Conservation (phyloP, 1,284 basidiomycete species). For the Pseudozyma thailandica region DNA sequence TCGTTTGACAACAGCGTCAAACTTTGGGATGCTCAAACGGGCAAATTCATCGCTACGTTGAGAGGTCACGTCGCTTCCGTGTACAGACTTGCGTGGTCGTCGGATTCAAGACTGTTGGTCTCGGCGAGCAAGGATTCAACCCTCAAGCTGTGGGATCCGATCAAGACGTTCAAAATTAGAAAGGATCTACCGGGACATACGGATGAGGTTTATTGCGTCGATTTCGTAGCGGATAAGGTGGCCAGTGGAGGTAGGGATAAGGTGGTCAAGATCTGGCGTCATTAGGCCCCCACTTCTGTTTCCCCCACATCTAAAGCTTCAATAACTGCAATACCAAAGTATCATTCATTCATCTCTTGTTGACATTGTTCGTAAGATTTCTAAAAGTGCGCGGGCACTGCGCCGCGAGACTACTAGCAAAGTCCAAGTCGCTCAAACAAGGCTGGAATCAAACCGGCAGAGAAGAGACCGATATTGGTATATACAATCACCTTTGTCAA, state of each 20-base stretch:
- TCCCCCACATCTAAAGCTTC: not conserved
- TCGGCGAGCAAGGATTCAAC: conserved; percentile 96
- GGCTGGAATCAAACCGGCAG: conserved; percentile 46
- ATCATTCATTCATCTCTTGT: too few relatives aligned
- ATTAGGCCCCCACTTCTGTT: conserved; percentile 16
- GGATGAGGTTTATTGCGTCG: conserved; percentile 97
- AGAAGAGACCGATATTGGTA: conserved; percentile 80
- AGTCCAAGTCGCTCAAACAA: conserved; percentile 49
- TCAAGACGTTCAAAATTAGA: conserved; percentile 77
- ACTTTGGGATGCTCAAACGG: conserved; percentile 83
- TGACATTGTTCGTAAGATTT: not conserved
- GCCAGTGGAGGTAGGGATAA: conserved; percentile 86
- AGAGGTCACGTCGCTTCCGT: conserved; percentile 94
- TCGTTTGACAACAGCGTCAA: conserved; percentile 92
- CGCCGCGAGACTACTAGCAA: not conserved
- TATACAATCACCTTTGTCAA: conserved; percentile 92
- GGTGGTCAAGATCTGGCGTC: conserved; percentile 72
- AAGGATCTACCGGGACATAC: conserved; percentile 93
- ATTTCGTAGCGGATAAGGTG: conserved; percentile 83
- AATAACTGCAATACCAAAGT: too few relatives aligned
- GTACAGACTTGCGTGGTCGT: conserved; percentile 93
- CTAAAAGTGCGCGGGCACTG: too few relatives aligned
- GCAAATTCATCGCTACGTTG: conserved; percentile 79
- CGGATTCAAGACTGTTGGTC: conserved; percentile 88
- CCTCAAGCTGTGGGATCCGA: conserved; percentile 70